phyloP scores from a whole-genome alignment of 2,329 filamentous ascomycete species.

The Cladosporium sp. region DNA sequence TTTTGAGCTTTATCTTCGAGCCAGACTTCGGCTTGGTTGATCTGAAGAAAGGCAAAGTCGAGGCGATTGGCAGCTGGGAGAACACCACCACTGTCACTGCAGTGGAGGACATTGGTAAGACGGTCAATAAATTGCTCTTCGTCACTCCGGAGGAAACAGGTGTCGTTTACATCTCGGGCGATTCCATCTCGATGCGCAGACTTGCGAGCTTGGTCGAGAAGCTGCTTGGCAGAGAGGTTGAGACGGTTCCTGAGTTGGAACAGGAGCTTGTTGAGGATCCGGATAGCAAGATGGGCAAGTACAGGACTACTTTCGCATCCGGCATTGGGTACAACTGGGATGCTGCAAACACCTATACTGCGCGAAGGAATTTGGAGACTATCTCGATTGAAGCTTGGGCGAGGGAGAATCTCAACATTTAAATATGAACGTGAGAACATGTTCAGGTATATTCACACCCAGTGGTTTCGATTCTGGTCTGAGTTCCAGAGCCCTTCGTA shows the following conservation, averaged over 20 bases:
- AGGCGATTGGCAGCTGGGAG: slow-evolving; percentile 59
- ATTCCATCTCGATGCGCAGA: slow-evolving; percentile 56
- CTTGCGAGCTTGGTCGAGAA: slow-evolving; percentile 29
- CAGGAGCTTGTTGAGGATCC: slow-evolving; percentile 46
- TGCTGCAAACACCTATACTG: slow-evolving; percentile 51
- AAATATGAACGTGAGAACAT: too few relatives aligned
- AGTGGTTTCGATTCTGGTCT: too few relatives aligned
- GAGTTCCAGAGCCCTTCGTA: too few relatives aligned
- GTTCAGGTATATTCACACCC: too few relatives aligned
- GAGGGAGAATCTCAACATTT: slow-evolving; percentile 14
- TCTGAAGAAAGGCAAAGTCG: slow-evolving; percentile 23
- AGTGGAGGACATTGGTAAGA: slow-evolving; percentile 58
- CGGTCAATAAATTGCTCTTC: slow-evolving; percentile 55
- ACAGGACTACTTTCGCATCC: slow-evolving; percentile 57
- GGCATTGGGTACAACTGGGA: slow-evolving; percentile 59
- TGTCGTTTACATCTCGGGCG: slow-evolving; percentile 58
- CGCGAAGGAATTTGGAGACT: slow-evolving; percentile 43
- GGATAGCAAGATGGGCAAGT: slow-evolving; percentile 52
- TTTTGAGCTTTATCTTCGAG: slow-evolving; percentile 68
- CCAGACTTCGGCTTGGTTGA: slow-evolving; percentile 60
- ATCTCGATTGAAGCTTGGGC: slow-evolving; percentile 41
- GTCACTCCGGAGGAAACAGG: slow-evolving; percentile 33
- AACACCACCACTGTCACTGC: slow-evolving; percentile 60
- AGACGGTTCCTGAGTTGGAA: slow-evolving; percentile 44
- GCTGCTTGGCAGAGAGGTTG: slow-evolving; percentile 22